A percentile compares a stretch with the other conserved stretches of the same genome.
Conservation (phyloP, 345 rosid species). For the Eucalyptus cloeziana region DNA sequence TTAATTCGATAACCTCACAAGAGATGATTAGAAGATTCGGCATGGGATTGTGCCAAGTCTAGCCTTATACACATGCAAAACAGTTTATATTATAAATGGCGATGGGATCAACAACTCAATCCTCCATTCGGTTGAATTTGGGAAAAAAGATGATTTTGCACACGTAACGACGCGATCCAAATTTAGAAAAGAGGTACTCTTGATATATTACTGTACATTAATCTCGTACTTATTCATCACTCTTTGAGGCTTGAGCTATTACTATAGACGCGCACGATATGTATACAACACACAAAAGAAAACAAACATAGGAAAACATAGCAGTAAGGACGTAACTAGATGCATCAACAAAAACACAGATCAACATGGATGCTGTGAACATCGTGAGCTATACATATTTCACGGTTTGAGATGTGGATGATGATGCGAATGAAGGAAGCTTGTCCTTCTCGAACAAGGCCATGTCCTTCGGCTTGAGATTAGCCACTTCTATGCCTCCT, state of each 20-base stretch:
- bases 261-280: neutral
- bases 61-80: neutral
- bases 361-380: neutral
- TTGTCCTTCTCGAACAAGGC: neutral
- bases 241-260: neutral
- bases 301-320: neutral
- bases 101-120: neutral
- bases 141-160: neutral
- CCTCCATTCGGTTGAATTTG: neutral
- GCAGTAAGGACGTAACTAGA: neutral
- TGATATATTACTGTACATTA: neutral
- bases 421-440: neutral
- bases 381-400: neutral
- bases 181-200: neutral
- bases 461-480: conserved; percentile 8
- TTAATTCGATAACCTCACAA: neutral
- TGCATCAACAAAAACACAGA: neutral
- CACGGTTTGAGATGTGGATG: neutral
- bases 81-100: neutral
- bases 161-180: neutral
- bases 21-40: neutral
- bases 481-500: conserved; percentile 14
- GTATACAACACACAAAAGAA: neutral
- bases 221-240: neutral
- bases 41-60: neutral